These are phyloP conservation scores for Cercospora sp. DNA, from an alignment of 2,329 filamentous ascomycete genomes.

Conservation along the genomic window DNA sequence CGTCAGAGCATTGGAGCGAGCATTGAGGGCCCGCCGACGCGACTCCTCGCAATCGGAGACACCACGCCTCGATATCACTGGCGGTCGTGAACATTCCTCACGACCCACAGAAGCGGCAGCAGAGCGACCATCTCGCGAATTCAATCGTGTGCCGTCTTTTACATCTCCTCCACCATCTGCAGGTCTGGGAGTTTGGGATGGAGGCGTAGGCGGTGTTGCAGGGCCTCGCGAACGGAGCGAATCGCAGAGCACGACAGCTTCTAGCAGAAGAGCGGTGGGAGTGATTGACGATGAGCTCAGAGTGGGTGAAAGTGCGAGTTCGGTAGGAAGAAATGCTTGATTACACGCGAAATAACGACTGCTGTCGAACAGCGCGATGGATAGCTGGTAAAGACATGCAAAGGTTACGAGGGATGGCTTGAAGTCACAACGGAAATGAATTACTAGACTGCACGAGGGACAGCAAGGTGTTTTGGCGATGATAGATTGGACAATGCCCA, in stretches of 20 bases:
- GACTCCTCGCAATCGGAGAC: slow-evolving; percentile 37
- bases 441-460: slow-evolving; percentile 10
- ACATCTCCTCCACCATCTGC: slow-evolving; percentile 21
- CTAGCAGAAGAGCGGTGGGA: slow-evolving; percentile 31
- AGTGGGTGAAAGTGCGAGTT: slow-evolving; percentile 41
- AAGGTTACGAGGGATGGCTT: not conserved
- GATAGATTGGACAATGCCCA: slow-evolving; percentile 4
- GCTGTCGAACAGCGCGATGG: not conserved
- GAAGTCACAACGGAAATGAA: not conserved
- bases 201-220: slow-evolving; percentile 38
- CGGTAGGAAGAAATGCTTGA: slow-evolving; percentile 20
- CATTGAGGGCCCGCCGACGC: slow-evolving; percentile 39
- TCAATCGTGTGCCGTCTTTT: slow-evolving; percentile 20
- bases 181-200: slow-evolving; percentile 35
- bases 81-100: slow-evolving; percentile 14
- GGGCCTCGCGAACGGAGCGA: slow-evolving; percentile 39
- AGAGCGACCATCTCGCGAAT: slow-evolving; percentile 6
- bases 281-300: slow-evolving; percentile 37
- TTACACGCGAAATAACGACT: not conserved
- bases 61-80: slow-evolving; percentile 18
- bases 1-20: slow-evolving; percentile 50
- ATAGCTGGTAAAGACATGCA: slow-evolving; percentile 19
- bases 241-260: slow-evolving; percentile 42
- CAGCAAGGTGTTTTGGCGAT: slow-evolving; percentile 6
- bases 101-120: not conserved